A percentile compares a stretch with the other conserved stretches of the same genome.
These are phyloP conservation scores for Danielia reshetovae DNA, from an alignment of 805 yeast genomes.

Conservation along the genomic window DNA sequence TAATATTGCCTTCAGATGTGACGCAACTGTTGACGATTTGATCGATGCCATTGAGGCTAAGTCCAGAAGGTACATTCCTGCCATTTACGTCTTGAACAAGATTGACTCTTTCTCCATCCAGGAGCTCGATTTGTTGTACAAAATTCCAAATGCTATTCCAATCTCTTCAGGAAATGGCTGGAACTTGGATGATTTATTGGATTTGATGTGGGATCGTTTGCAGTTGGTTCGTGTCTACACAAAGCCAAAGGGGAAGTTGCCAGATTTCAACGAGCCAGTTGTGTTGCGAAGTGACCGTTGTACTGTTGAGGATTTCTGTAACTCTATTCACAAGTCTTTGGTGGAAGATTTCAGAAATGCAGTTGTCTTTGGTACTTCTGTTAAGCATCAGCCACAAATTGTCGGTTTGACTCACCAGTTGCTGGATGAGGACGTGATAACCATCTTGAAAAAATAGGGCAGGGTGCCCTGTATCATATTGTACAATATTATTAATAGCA, in stretches of 20 bases:
- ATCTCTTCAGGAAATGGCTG: constrained; percentile 94
- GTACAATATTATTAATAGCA: constrained; percentile 1
- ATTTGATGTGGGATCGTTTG: constrained; percentile 92
- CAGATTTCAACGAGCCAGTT: constrained; percentile 94
- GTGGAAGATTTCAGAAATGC: constrained; percentile 94
- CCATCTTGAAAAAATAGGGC: constrained; percentile 73
- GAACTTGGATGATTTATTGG: constrained; percentile 93
- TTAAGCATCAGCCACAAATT: constrained; percentile 95
- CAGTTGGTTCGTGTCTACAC: constrained; percentile 94
- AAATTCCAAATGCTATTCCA: constrained; percentile 97
- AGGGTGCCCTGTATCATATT: constrained; percentile 1
- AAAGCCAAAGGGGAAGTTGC: constrained; percentile 90
- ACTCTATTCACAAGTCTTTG: constrained; percentile 89
- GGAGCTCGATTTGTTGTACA: constrained; percentile 83
- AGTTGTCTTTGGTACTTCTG: constrained; percentile 88
- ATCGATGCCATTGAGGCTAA: constrained; percentile 91
- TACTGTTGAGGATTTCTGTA: constrained; percentile 93
- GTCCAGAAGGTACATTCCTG: constrained; percentile 91
- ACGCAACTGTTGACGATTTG: constrained; percentile 95
- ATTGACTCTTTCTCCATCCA: constrained; percentile 93
- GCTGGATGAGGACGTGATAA: constrained; percentile 96
- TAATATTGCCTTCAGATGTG: constrained; percentile 93
- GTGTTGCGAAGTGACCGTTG: constrained; percentile 80
- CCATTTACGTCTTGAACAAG: constrained; percentile 89
- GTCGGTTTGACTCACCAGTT: constrained; percentile 83